These are phyloP conservation scores for Botrytis porri DNA, from an alignment of 2,329 filamentous ascomycete species.

Conservation along the genomic window DNA sequence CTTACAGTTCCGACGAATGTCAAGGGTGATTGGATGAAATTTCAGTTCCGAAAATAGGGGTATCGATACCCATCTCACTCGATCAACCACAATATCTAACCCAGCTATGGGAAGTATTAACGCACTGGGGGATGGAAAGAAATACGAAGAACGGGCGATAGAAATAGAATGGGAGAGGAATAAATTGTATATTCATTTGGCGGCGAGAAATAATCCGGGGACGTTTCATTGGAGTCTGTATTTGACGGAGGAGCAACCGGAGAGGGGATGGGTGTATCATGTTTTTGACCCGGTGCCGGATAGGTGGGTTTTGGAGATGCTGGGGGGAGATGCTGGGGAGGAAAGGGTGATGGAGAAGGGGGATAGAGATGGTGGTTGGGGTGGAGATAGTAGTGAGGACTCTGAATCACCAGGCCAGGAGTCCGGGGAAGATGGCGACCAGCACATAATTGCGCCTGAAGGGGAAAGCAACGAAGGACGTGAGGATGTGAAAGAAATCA, in stretches of 20 bases:
- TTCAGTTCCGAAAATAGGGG: not conserved
- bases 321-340: not conserved
- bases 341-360: not conserved
- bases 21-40: not conserved
- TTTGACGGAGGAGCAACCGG: not conserved
- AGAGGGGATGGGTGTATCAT: not conserved
- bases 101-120: not conserved
- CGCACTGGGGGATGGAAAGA: not conserved
- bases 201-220: not conserved
- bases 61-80: not conserved
- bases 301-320: not conserved
- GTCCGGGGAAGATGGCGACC: not conserved
- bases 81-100: not conserved
- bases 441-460: not conserved
- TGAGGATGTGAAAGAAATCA: fast-evolving
- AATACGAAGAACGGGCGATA: not conserved
- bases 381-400: not conserved
- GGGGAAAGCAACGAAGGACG: not conserved
- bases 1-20: not conserved
- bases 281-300: not conserved
- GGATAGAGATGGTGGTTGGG: not conserved
- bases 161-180: not conserved
- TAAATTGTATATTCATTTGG: not conserved
- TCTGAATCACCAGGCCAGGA: not conserved
- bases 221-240: constrained; percentile 7